Evolutionary conservation across 352 stramenopile species (phyloP).

Genomic region (Phytophthora lateralis): DNA sequence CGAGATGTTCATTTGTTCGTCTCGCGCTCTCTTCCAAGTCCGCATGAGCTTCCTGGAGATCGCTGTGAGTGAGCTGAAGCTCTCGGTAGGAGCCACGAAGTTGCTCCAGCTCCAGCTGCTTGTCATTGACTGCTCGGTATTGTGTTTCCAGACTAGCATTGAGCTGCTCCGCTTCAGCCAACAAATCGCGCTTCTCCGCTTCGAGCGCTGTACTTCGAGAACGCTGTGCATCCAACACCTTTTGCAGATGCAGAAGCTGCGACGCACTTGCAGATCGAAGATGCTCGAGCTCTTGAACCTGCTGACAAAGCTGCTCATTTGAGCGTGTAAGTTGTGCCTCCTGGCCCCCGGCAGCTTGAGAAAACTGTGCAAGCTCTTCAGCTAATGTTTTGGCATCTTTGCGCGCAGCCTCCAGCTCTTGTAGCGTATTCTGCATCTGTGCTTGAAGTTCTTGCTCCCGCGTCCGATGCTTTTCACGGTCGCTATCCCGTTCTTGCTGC

Average conservation of each 20-base stretch:
- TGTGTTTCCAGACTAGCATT: constrained; percentile 60
- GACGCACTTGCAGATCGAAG: constrained; percentile 32
- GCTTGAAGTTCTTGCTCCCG: constrained; percentile 53
- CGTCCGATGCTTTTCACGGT: constrained; percentile 39
- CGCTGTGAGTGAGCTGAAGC: constrained; percentile 53
- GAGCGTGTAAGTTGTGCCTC: constrained; percentile 48
- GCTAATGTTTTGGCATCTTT: constrained; percentile 54
- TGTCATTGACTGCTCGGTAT: constrained; percentile 56
- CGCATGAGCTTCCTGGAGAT: constrained; percentile 63
- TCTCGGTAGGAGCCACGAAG: constrained; percentile 49
- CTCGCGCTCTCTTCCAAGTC: constrained; percentile 45
- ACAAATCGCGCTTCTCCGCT: constrained; percentile 65
- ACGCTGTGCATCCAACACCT: constrained; percentile 54
- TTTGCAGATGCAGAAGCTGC: constrained; percentile 70
- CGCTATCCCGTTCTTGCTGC: constrained; percentile 54
- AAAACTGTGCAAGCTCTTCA: constrained; percentile 58
- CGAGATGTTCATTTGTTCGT: constrained; percentile 40
- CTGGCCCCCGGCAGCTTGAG: constrained; percentile 38
- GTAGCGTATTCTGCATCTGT: constrained; percentile 32
- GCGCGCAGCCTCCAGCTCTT: constrained; percentile 46
- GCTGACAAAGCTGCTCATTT: constrained; percentile 52
- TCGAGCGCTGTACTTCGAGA: constrained; percentile 54
- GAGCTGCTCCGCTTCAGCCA: constrained; percentile 67
- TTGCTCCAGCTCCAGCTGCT: constrained; percentile 68
- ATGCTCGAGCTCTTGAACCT: constrained; percentile 64